Percentiles rank a stretch among this genome's conserved stretches.
Evolutionary conservation across 352 stramenopile genomes (phyloP).

Genomic region (Pythium oligandrum): DNA sequence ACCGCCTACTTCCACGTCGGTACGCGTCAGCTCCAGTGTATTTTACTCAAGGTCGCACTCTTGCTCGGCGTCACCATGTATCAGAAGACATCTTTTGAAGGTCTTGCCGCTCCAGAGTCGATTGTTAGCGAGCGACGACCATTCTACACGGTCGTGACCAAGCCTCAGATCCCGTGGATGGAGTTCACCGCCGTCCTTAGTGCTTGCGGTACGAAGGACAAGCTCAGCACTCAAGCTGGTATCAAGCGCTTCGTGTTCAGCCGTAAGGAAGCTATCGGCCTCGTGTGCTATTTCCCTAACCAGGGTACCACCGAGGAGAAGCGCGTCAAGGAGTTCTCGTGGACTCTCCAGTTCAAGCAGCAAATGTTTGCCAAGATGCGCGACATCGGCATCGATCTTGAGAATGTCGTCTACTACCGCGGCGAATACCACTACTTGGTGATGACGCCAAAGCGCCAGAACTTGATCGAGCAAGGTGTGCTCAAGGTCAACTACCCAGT

Average conservation of each 20-base stretch:
- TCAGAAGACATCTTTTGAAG: slow-evolving; percentile 55
- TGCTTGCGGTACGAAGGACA: slow-evolving; percentile 65
- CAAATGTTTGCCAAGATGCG: slow-evolving; percentile 78
- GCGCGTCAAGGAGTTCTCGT: slow-evolving; percentile 77
- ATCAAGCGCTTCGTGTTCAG: slow-evolving; percentile 82
- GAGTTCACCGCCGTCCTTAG: slow-evolving; percentile 70
- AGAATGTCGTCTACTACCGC: slow-evolving; percentile 86
- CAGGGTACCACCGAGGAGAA: slow-evolving; percentile 66
- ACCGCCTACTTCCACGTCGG: slow-evolving; percentile 83
- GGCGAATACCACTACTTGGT: slow-evolving; percentile 86
- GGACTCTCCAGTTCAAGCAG: slow-evolving; percentile 85
- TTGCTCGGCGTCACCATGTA: slow-evolving; percentile 68
- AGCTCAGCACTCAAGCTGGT: slow-evolving; percentile 45
- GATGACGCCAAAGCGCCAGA: slow-evolving; percentile 76
- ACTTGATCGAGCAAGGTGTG: slow-evolving; percentile 70
- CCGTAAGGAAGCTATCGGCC: slow-evolving; percentile 72
- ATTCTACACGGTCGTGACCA: slow-evolving; percentile 68
- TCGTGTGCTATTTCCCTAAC: slow-evolving; percentile 83
- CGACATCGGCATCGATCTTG: slow-evolving; percentile 63
- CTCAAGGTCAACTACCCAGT: slow-evolving; percentile 64
- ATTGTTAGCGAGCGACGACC: slow-evolving; percentile 49
- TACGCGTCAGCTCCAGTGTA: slow-evolving; percentile 81
- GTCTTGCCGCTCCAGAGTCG: slow-evolving; percentile 43
- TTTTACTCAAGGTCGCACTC: slow-evolving; percentile 77
- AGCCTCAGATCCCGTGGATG: slow-evolving; percentile 76